phyloP scores from a whole-genome alignment of 129 eudicot genomes.

The Flaveria linearis region DNA sequence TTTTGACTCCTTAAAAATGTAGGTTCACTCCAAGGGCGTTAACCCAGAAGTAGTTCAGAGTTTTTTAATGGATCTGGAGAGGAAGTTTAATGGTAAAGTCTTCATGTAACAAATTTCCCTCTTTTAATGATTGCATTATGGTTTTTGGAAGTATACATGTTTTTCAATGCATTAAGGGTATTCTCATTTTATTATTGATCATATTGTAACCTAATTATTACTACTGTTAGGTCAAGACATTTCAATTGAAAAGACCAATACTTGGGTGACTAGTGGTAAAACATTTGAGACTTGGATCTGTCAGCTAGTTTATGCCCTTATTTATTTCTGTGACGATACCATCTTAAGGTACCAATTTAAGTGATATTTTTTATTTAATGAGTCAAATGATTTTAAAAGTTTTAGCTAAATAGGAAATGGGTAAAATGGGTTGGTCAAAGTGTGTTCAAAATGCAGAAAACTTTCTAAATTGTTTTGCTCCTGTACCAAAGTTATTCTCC shows the following conservation, averaged over 20 bases:
- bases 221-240: slow-evolving; percentile 58
- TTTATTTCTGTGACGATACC: slow-evolving; percentile 74
- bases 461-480: not conserved
- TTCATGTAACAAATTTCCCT: slow-evolving; percentile 2
- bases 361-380: not conserved
- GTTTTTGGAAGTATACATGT: not conserved
- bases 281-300: slow-evolving; percentile 88
- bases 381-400: not conserved
- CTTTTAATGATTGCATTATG: slow-evolving; percentile 1
- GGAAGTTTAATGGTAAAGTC: slow-evolving; percentile 65
- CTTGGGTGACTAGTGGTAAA: slow-evolving; percentile 76
- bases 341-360: slow-evolving; percentile 59
- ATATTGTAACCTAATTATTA: slow-evolving; percentile 22
- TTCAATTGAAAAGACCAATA: slow-evolving; percentile 59
- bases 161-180: not conserved
- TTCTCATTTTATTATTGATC: not conserved
- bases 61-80: slow-evolving; percentile 51
- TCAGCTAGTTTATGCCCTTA: slow-evolving; percentile 79
- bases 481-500: not conserved
- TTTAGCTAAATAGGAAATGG: not conserved
- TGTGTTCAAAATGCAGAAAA: not conserved
- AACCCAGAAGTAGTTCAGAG: slow-evolving; percentile 62
- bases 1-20: slow-evolving; percentile 16
- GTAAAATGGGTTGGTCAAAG: not conserved
- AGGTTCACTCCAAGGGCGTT: slow-evolving; percentile 93